These are phyloP conservation scores for Ganoderma resinaceum DNA, from an alignment of 1,284 basidiomycete species.

Conservation along the genomic window DNA sequence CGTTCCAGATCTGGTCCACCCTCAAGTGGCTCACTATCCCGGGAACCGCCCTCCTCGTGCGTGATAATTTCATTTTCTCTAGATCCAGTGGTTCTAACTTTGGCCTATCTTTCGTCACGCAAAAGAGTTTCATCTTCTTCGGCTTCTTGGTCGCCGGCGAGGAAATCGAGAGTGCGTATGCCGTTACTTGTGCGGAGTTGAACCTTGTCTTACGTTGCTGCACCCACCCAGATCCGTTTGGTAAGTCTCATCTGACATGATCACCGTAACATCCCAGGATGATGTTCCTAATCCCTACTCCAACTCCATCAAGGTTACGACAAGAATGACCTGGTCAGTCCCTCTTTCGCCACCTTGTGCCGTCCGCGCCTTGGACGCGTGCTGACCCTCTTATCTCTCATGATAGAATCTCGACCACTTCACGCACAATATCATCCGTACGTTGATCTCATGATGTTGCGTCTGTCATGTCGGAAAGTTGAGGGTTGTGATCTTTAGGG, in stretches of 20 bases:
- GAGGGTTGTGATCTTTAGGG: conserved; percentile 37
- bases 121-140: conserved; percentile 66
- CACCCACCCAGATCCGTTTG: conserved; percentile 57
- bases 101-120: not conserved
- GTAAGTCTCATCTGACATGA: conserved; percentile 34
- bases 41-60: conserved; percentile 51
- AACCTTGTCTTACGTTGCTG: conserved; percentile 19
- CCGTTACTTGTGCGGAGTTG: conserved; percentile 17
- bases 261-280: not conserved
- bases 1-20: conserved; percentile 71
- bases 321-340: conserved; percentile 68
- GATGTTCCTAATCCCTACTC: not conserved
- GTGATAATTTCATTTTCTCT: conserved; percentile 17
- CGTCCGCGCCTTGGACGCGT: not conserved
- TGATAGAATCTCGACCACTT: conserved; percentile 69
- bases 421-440: conserved; percentile 68
- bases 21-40: conserved; percentile 76
- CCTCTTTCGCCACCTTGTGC: not conserved
- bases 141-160: conserved; percentile 74
- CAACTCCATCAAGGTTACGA: conserved; percentile 54
- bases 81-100: not conserved
- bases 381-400: not conserved
- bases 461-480: not conserved
- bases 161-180: conserved; percentile 69
- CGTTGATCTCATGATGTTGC: not conserved